Conservation (phyloP, 257 asterid species). For the Salvia splendens region DNA sequence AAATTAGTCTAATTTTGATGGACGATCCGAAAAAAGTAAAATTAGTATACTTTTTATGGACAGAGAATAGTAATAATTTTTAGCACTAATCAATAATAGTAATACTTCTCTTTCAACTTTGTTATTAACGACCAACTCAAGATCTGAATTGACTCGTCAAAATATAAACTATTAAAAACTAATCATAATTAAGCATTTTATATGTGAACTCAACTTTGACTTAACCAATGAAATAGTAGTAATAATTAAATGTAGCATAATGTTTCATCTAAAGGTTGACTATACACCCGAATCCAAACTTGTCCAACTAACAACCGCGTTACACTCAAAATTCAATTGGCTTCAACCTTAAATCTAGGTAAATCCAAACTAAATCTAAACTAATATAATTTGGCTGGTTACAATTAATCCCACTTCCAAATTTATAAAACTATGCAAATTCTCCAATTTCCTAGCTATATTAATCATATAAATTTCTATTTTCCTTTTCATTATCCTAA, state of each 20-base stretch:
- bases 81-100: no score
- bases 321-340: background rate
- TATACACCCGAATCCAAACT: background rate
- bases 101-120: no score
- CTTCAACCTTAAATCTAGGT: background rate
- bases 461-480: background rate
- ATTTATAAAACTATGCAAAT: background rate
- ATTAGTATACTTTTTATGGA: no score
- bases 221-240: background rate
- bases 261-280: background rate
- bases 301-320: background rate
- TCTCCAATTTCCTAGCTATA: background rate
- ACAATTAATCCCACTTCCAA: background rate
- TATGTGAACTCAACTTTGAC: background rate
- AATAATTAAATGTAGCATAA: background rate
- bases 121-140: no score
- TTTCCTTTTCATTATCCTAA: conserved; percentile 7
- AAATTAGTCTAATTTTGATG: no score
- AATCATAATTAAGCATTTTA: background rate
- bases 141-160: no score
- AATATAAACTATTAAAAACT: no score
- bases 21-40: no score
- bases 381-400: no score
- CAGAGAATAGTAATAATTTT: no score
- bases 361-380: background rate